A percentile compares a stretch with the other conserved stretches of the same genome.
Evolutionary conservation across 2,329 filamentous ascomycete species (phyloP).

Genomic region (Trichoderma sp.): DNA sequence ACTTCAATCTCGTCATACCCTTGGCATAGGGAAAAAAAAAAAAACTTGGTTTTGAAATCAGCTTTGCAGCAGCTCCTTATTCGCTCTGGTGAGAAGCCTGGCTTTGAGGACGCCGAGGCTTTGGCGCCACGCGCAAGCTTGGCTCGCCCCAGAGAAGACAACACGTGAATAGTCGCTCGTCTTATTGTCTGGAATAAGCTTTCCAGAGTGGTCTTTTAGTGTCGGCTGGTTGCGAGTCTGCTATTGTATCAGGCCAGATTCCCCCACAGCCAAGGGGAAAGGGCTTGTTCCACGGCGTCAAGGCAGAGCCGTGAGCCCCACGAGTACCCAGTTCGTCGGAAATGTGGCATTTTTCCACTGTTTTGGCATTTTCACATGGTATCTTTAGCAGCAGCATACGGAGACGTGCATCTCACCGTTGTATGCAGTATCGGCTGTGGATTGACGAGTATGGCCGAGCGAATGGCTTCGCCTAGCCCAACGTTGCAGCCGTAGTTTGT

Average conservation of each 20-base stretch:
- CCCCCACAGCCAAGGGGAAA: not conserved
- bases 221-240: conserved; percentile 7
- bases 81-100: not conserved
- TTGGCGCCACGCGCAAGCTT: not conserved
- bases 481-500: conserved; percentile 17
- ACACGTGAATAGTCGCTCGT: not conserved
- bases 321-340: not conserved
- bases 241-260: not conserved
- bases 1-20: conserved; percentile 29
- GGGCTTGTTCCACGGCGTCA: not conserved
- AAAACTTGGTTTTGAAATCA: conserved; percentile 4
- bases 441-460: conserved; percentile 4
- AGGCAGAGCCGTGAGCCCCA: not conserved
- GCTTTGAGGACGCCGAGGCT: not conserved
- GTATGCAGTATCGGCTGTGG: not conserved
- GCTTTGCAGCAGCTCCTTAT: not conserved
- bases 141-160: not conserved
- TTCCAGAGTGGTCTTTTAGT: conserved; percentile 1
- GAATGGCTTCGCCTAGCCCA: not conserved
- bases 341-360: not conserved
- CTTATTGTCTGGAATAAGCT: not conserved
- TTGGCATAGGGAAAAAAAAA: not conserved
- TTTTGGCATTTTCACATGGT: not conserved
- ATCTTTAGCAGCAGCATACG: not conserved
- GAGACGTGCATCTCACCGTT: conserved; percentile 2